A percentile compares a stretch with the other conserved stretches of the same genome.
Conservation (phyloP, 345 rosid genomes). For the Barbarea vulgaris region DNA sequence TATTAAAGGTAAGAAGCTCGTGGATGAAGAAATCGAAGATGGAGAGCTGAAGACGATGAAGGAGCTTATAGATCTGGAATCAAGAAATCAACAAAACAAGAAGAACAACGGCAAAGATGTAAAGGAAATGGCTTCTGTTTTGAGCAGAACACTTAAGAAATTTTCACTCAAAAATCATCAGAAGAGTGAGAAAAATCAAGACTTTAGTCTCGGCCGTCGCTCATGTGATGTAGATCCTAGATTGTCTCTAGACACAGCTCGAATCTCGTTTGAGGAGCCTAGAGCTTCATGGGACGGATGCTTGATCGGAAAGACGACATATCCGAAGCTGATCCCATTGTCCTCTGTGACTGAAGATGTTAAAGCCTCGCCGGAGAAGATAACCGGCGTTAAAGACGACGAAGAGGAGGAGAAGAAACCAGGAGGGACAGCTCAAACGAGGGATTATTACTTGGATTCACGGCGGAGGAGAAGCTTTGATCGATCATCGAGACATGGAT, state of each 20-base stretch:
- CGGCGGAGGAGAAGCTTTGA: constrained; percentile 77
- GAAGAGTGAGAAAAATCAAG: constrained; percentile 38
- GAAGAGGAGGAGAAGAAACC: constrained; percentile 53
- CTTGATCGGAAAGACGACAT: constrained; percentile 55
- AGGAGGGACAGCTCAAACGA: constrained; percentile 89
- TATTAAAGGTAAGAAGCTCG: background rate
- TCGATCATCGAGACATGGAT: constrained; percentile 55
- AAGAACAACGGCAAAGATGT: constrained; percentile 48
- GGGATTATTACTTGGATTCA: constrained; percentile 75
- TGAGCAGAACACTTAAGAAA: constrained; percentile 60
- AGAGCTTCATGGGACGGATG: constrained; percentile 85
- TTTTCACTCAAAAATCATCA: constrained; percentile 64
- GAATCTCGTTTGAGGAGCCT: constrained; percentile 60
- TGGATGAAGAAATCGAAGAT: constrained; percentile 46
- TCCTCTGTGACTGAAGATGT: constrained; percentile 61
- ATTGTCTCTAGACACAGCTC: constrained; percentile 56
- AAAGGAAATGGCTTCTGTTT: constrained; percentile 58
- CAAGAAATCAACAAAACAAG: constrained; percentile 43
- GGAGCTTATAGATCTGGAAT: constrained; percentile 80
- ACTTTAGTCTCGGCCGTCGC: constrained; percentile 51
- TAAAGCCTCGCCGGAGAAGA: constrained; percentile 42
- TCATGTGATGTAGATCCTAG: constrained; percentile 78
- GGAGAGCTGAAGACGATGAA: constrained; percentile 69
- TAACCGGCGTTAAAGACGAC: constrained; percentile 38
- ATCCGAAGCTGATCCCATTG: constrained; percentile 52